Conservation (phyloP, 1,284 basidiomycete species). For the Ustilago crameri region DNA sequence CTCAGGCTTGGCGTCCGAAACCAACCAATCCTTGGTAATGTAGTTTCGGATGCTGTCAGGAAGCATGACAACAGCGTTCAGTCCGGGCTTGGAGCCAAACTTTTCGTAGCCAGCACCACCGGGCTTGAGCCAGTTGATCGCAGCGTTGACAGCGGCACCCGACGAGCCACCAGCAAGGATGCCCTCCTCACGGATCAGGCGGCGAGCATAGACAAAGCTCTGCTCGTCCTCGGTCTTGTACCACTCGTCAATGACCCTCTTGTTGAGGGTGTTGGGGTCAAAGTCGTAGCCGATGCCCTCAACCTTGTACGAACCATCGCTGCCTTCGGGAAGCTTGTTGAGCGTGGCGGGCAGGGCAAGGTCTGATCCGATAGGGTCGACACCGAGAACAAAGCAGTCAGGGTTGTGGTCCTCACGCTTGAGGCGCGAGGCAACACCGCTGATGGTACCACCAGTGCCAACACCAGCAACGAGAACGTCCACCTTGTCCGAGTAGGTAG, state of each 20-base stretch:
- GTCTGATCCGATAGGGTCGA: slow-evolving; percentile 93
- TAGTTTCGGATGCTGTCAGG: slow-evolving; percentile 95
- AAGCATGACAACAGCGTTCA: slow-evolving; percentile 88
- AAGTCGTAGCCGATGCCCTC: slow-evolving; percentile 84
- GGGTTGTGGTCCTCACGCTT: slow-evolving; percentile 68
- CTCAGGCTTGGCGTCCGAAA: slow-evolving; percentile 51
- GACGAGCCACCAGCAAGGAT: slow-evolving; percentile 91
- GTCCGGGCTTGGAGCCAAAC: slow-evolving; percentile 77
- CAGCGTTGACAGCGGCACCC: slow-evolving; percentile 83
- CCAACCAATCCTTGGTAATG: slow-evolving; percentile 79
- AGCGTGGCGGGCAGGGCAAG: slow-evolving; percentile 79
- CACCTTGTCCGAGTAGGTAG: slow-evolving; percentile 70
- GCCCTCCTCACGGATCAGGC: slow-evolving; percentile 87
- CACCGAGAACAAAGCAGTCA: slow-evolving; percentile 75
- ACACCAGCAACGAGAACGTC: slow-evolving; percentile 88
- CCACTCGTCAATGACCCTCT: slow-evolving; percentile 72
- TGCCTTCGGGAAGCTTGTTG: slow-evolving; percentile 73
- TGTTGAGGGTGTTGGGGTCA: slow-evolving; percentile 59
- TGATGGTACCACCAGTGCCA: slow-evolving; percentile 94
- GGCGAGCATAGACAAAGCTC: slow-evolving; percentile 79
- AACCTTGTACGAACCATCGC: slow-evolving; percentile 78
- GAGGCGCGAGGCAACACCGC: slow-evolving; percentile 84
- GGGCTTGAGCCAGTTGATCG: slow-evolving; percentile 79
- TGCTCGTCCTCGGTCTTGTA: slow-evolving; percentile 86
- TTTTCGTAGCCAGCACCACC: slow-evolving; percentile 74